Conservation (phyloP, 75 land plant species). For the Adiantum capillusveneris region DNA sequence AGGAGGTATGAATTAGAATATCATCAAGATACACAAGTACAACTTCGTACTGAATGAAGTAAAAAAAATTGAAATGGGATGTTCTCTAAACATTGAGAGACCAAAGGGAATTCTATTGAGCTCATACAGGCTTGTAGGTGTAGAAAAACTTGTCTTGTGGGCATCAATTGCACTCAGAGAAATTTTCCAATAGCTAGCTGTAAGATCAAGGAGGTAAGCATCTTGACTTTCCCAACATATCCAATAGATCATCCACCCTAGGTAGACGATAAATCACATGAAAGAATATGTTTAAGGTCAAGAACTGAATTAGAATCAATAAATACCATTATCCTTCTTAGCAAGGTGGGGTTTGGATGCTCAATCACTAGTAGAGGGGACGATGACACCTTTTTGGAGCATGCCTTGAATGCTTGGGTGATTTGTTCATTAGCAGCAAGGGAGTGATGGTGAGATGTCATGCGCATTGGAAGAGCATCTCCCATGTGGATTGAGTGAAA, state of each 20-base stretch:
- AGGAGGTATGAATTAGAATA: too few species aligned
- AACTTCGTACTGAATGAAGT: too few species aligned
- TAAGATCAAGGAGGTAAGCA: conserved; percentile 4
- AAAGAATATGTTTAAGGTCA: neutral
- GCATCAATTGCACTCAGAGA: neutral
- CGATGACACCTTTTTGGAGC: conserved; percentile 7
- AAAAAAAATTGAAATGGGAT: too few species aligned
- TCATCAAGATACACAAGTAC: too few species aligned
- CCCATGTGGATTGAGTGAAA: neutral
- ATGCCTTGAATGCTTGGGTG: neutral
- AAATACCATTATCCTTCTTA: conserved; percentile 4
- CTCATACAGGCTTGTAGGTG: neutral
- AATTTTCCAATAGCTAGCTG: conserved; percentile 10
- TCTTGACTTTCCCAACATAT: neutral
- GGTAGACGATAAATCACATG: conserved; percentile 12
- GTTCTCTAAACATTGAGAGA: too few species aligned
- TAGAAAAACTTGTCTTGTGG: too few species aligned
- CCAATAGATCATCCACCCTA: conserved; percentile 4
- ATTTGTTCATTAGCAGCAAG: neutral
- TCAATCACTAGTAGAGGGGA: neutral
- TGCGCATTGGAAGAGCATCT: neutral
- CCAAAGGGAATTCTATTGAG: neutral
- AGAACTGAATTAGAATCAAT: neutral
- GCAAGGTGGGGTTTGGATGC: conserved; percentile 2
- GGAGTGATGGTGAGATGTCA: neutral